A percentile compares a stretch with the other conserved stretches of the same genome.
These are phyloP conservation scores for Kwoniella dejecticola DNA, from an alignment of 768 basidiomycete species.

Conservation along the genomic window DNA sequence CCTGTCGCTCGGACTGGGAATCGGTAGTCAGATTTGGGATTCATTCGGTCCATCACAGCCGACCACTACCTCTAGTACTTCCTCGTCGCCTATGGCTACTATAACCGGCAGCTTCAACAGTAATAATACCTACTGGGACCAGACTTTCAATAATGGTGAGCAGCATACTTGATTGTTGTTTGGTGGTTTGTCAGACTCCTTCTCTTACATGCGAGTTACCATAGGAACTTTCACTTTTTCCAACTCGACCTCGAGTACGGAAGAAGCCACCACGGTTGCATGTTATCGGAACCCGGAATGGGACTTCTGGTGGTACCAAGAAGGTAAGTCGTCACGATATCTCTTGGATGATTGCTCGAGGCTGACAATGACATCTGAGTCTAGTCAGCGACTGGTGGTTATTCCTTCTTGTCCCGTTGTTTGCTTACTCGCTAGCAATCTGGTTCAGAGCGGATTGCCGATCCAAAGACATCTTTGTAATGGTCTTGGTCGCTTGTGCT, in stretches of 20 bases:
- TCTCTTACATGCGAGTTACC: background rate
- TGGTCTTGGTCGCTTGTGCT: conserved; percentile 35
- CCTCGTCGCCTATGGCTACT: conserved; percentile 24
- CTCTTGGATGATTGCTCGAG: background rate
- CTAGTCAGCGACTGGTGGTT: conserved; percentile 39
- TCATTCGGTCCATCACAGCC: conserved; percentile 35
- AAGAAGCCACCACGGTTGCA: conserved; percentile 28
- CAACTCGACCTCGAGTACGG: conserved; percentile 35
- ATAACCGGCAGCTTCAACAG: conserved; percentile 36
- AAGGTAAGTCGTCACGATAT: conserved; percentile 22
- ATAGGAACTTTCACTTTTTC: conserved; percentile 46
- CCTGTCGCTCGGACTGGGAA: conserved; percentile 42
- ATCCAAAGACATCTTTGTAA: conserved; percentile 43
- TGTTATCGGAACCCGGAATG: conserved; percentile 40
- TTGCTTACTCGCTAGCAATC: conserved; percentile 41
- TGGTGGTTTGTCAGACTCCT: too few species aligned
- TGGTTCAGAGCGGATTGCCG: conserved; percentile 47
- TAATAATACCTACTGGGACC: conserved; percentile 41
- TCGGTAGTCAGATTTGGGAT: conserved; percentile 44
- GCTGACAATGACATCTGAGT: background rate
- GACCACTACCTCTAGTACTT: conserved; percentile 3
- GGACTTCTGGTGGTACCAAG: conserved; percentile 42
- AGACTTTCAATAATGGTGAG: conserved; percentile 39
- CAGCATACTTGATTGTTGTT: too few species aligned
- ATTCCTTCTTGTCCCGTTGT: conserved; percentile 42